Conservation (phyloP, 2,329 filamentous ascomycete species). For the Ophiostoma perfectum region DNA sequence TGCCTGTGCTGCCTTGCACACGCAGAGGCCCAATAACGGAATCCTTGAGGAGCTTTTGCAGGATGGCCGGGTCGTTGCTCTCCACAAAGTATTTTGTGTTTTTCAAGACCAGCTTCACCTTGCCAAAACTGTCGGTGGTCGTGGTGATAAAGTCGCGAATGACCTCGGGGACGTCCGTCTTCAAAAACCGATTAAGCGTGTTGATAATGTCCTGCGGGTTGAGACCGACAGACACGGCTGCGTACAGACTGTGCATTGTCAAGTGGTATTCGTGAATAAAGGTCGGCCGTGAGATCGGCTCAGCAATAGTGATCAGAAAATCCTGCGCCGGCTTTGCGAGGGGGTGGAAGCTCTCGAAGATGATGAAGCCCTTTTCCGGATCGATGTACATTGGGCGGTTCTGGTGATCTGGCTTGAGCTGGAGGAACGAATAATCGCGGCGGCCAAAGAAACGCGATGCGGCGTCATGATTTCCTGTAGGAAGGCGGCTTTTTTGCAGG, state of each 20-base stretch:
- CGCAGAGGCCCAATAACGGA: slow-evolving; percentile 73
- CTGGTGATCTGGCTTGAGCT: slow-evolving; percentile 80
- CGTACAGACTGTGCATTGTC: slow-evolving; percentile 88
- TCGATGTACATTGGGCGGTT: slow-evolving; percentile 94
- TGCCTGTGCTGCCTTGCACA: slow-evolving; percentile 58
- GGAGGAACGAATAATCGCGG: slow-evolving; percentile 72
- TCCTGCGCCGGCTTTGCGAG: slow-evolving; percentile 83
- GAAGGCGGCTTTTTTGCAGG: slow-evolving; percentile 18
- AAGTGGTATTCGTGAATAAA: slow-evolving; percentile 92
- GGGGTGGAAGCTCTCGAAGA: slow-evolving; percentile 89
- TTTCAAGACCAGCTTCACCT: slow-evolving; percentile 90
- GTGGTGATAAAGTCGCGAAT: slow-evolving; percentile 72
- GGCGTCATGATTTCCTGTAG: slow-evolving; percentile 28
- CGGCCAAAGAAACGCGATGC: slow-evolving; percentile 33
- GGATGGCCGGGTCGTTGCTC: slow-evolving; percentile 77
- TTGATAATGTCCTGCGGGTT: slow-evolving; percentile 84
- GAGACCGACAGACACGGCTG: slow-evolving; percentile 90
- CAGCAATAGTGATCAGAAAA: slow-evolving; percentile 91
- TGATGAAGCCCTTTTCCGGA: slow-evolving; percentile 76
- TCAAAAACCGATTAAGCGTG: slow-evolving; percentile 80
- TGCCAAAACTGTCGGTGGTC: slow-evolving; percentile 87
- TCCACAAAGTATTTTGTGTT: slow-evolving; percentile 94
- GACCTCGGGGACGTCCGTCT: slow-evolving; percentile 76
- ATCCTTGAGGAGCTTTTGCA: slow-evolving; percentile 83
- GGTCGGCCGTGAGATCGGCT: slow-evolving; percentile 82